Percentiles rank a stretch among this genome's conserved stretches.
Conservation (phyloP, 2,329 filamentous ascomycete genomes). For the Thelonectria discophora region DNA sequence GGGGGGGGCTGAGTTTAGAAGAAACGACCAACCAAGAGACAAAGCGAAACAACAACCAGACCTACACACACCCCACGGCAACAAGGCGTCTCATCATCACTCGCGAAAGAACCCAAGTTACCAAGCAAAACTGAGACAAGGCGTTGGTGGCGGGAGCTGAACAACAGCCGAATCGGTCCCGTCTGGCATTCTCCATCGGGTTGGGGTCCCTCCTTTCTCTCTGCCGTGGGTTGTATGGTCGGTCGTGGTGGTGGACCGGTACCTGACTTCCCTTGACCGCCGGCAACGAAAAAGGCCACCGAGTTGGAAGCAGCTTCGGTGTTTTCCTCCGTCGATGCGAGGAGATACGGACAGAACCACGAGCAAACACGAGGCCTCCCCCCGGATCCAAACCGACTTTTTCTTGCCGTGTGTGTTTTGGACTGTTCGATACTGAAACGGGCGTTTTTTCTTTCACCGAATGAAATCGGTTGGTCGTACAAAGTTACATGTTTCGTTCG, state of each 20-base stretch:
- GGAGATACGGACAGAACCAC: slow-evolving; percentile 10
- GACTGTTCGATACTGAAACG: too few relatives aligned
- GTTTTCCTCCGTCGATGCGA: slow-evolving; percentile 4
- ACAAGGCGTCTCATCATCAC: too few relatives aligned
- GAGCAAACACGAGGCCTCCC: too few relatives aligned
- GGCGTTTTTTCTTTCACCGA: too few relatives aligned
- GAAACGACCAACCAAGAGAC: neutral
- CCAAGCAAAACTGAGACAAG: neutral
- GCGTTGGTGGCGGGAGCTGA: neutral
- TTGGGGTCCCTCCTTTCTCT: neutral
- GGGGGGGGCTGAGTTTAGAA: neutral
- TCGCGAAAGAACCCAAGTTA: too few relatives aligned
- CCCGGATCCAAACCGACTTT: too few relatives aligned
- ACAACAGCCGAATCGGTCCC: neutral
- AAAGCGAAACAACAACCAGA: too few relatives aligned
- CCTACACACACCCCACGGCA: too few relatives aligned
- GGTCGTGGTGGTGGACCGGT: neutral
- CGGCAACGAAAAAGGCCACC: neutral
- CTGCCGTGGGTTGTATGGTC: too few relatives aligned
- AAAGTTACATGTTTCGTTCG: too few relatives aligned
- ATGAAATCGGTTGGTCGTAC: too few relatives aligned
- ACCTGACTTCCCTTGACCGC: neutral
- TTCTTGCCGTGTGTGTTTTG: too few relatives aligned
- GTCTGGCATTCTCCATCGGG: neutral
- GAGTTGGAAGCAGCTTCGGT: neutral